Evolutionary conservation across 768 basidiomycete species (phyloP), one percentile per base, ranked within the genome.

Genomic region (Leccinum arenicola): DNA sequence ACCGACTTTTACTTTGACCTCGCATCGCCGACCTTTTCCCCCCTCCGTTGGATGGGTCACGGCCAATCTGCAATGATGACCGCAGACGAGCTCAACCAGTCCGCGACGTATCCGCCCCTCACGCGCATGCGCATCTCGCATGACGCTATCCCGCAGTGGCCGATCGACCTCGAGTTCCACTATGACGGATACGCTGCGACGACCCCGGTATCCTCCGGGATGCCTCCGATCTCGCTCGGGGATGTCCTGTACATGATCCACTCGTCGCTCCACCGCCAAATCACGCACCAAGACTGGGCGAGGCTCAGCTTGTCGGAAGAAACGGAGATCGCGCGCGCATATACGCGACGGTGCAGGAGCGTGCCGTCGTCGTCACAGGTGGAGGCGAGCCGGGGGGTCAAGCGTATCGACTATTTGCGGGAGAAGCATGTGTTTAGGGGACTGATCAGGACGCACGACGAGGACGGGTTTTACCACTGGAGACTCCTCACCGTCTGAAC

Each of bases 81-180:
- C 0, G 53, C 63, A 0, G 80, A 82, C 1, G 80, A 85, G 31
- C 74, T 87, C 10, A 58, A 57, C 2, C 75, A 85, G 68, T 74
- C 78, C 4, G 87, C 85, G 17, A 85, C 84, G 9, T 75, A 82
- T 63, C 88, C 88, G 0, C 70, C 79, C 0, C 69, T 84, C 52
- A 79, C 77, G 10, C 77, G 74, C 36, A 78, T 89, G 64, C 77
- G 80, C n/a, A 83, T 90, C 65, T 66, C 78, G 1, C 84, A 81
- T 65, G 84, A 88, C 53, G 61, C 66, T 15, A 75, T 86, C 52
- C 82, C 84, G 0, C 65, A 79, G n/a, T 89, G 87, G 86, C 82
- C 84, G 14, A 77, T 88, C 54, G 78, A 82, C 58, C 69, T 89
- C 52, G 73, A 78, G 49, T 77, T 75, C 63, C 72, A 74, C 11